phyloP scores from a whole-genome alignment of 2,329 filamentous ascomycete genomes.

The Achaetomium macrosporum region DNA sequence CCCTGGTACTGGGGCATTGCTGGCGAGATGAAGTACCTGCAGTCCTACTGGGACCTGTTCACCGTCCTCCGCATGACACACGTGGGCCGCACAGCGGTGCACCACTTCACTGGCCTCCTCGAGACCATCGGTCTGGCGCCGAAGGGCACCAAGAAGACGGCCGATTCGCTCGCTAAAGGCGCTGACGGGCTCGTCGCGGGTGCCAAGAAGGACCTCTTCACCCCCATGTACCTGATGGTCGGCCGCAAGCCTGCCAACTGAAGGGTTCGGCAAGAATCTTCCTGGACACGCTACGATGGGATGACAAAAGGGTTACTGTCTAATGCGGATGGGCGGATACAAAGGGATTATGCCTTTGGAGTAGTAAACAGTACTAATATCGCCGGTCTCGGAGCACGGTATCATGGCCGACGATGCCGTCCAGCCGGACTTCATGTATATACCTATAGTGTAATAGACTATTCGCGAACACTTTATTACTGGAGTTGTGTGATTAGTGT shows the following conservation, averaged over 20 bases:
- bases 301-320: conserved; percentile 12
- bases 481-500: not conserved
- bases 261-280: not conserved
- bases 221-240: conserved; percentile 97
- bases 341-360: conserved; percentile 4
- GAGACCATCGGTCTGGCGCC: conserved; percentile 74
- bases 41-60: conserved; percentile 70
- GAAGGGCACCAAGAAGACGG: conserved; percentile 86
- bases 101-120: conserved; percentile 69
- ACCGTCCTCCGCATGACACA: conserved; percentile 87
- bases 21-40: conserved; percentile 78
- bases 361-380: conserved; percentile 12
- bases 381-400: not conserved
- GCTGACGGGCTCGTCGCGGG: conserved; percentile 83
- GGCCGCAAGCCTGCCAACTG: conserved; percentile 67
- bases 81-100: conserved; percentile 67
- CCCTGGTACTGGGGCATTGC: conserved; percentile 95
- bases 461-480: too few relatives aligned
- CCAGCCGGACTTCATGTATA: conserved; percentile 5
- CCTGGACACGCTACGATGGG: conserved; percentile 13
- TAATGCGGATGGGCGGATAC: conserved; percentile 15
- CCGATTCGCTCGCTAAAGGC: conserved; percentile 75
- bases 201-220: conserved; percentile 86
- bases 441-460: too few relatives aligned
- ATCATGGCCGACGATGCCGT: not conserved